Conservation (phyloP, 2,329 filamentous ascomycete genomes). For the Neoascochyta sp. region DNA sequence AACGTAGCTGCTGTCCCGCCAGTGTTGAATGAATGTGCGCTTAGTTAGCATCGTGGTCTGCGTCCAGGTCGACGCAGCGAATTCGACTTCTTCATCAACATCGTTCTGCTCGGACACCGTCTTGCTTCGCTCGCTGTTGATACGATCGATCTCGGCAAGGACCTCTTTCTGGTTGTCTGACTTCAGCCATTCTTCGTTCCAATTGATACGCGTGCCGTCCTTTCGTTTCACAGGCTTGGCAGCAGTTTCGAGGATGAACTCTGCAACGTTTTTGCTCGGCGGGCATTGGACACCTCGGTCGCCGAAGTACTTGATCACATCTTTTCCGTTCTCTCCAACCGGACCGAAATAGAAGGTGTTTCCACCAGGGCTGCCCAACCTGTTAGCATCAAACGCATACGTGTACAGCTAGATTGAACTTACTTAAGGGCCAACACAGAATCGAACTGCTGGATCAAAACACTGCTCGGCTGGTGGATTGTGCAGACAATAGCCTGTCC, state of each 20-base stretch:
- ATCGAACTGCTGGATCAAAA: slow-evolving; percentile 69
- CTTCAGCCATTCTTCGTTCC: slow-evolving; percentile 71
- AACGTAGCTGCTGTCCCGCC: slow-evolving; percentile 71
- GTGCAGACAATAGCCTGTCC: slow-evolving; percentile 72
- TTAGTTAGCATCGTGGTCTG: slow-evolving; percentile 67
- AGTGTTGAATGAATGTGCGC: slow-evolving; percentile 68
- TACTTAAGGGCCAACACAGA: slow-evolving; percentile 65
- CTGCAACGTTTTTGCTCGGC: slow-evolving; percentile 62
- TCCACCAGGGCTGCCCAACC: slow-evolving; percentile 56
- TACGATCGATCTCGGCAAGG: slow-evolving; percentile 61
- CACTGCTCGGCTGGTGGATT: slow-evolving; percentile 68
- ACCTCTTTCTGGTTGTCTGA: slow-evolving; percentile 60
- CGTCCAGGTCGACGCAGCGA: slow-evolving; percentile 60
- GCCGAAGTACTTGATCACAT: slow-evolving; percentile 65
- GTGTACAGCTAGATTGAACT: slow-evolving; percentile 1
- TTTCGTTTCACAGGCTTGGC: slow-evolving; percentile 53
- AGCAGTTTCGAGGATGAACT: slow-evolving; percentile 64
- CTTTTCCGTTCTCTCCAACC: slow-evolving; percentile 62
- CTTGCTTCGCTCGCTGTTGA: slow-evolving; percentile 57
- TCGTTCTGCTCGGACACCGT: slow-evolving; percentile 30
- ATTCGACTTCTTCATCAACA: slow-evolving; percentile 48
- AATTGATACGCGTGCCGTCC: slow-evolving; percentile 60
- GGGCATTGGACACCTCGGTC: slow-evolving; percentile 64
- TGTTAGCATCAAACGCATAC: slow-evolving; percentile 1
- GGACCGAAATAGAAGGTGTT: slow-evolving; percentile 72